Base-by-base conservation (phyloP, 1,284 basidiomycete species). In the Boletus semigastroideus region DNA sequence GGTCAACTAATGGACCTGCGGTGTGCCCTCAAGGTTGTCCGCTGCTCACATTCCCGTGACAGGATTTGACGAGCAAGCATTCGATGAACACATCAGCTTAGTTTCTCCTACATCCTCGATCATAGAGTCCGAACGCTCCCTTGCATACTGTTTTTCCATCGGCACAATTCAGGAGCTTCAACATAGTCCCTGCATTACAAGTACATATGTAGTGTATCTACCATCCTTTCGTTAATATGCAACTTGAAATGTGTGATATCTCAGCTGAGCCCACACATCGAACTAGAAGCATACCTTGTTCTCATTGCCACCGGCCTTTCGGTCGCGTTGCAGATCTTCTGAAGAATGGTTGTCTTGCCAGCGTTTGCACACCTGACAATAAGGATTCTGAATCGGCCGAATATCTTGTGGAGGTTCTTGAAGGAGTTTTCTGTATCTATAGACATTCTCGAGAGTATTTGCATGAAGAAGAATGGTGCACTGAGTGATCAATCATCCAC, bases 51-150 rank as follows among this genome's bases (percentile, higher is more conserved):
- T 41, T 12, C 54, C 63, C 6, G 6, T 6, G n/a, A 61, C 65
- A 0, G 60, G 55, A 17, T 17, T 46, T 25, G 63, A 67, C 16
- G 19, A 34, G 1, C 47, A 52, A 8, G 45, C 62, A 1, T 22
- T 12, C 11, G 2, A 44, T 2, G 63, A 56, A 51, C 61, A 64
- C 11, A 5, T 3, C 16, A 5, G 28, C 41, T 11, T 17, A 6
- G 28, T 31, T 31, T 13, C 11, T 1, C 13, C 13, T 31, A 31
- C 30, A 31, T 13, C 5, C 13, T 13, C 13, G 30, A 4, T 13
- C 30, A 31, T 10, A 13, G 30, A 13, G 12, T 13, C 12, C 11
- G 30, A 31, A 31, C 13, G 30, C 11, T 12, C 30, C 30, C 11
- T 31, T 31, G 11, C 30, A 13, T 31, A 31, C 30, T 31, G 30